Evolutionary conservation across 768 basidiomycete species (phyloP), one percentile per base, ranked within the genome.

Genomic region (Panaeolus papilionaceus): DNA sequence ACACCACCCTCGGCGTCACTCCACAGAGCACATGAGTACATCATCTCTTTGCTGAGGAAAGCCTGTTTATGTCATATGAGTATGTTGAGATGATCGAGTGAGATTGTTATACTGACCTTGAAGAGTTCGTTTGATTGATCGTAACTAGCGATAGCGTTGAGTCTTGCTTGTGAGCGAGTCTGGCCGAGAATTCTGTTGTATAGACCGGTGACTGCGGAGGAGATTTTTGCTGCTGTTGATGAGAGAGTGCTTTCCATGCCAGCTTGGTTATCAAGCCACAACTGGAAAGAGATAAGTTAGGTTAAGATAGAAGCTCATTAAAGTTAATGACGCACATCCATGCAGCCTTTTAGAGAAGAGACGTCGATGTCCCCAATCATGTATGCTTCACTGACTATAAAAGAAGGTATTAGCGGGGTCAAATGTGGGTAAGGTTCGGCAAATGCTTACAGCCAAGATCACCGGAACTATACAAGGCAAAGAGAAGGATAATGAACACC

Each of bases 121-220:
- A 96, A 96, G 68, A 96, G 84, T 69, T 91, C 89, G 74, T 97
- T 97, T 20, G 93, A 95, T 73, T 95, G 93, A 78, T 97, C 95
- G 73, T 97, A 97, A 77, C 93, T 94, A 2, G 93, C 92, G 66
- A 90, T 91, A 16, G 86, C 92, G 71, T 93, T 93, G 26, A 93
- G 82, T n/a, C 91, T 87, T 16, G 92, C 89, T 74, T 90, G 88
- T 0, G 88, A 85, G 54, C 82, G 87, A 5, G 91, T 90, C 74
- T 93, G 92, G 12, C 92, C 92, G 47, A 92, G 82, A 75, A 92
- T 87, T 42, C 87, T 87, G 75, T 92, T 93, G 69, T 88, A 89
- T 62, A 89, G 66, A n/a, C 85, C 84, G 38, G 89, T 87, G 65
- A 89, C 76, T 14, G 85, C 83, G 7, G 88, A 86, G 0, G 89